Conservation (phyloP, 768 basidiomycete genomes). For the Scleroderma citrinum region DNA sequence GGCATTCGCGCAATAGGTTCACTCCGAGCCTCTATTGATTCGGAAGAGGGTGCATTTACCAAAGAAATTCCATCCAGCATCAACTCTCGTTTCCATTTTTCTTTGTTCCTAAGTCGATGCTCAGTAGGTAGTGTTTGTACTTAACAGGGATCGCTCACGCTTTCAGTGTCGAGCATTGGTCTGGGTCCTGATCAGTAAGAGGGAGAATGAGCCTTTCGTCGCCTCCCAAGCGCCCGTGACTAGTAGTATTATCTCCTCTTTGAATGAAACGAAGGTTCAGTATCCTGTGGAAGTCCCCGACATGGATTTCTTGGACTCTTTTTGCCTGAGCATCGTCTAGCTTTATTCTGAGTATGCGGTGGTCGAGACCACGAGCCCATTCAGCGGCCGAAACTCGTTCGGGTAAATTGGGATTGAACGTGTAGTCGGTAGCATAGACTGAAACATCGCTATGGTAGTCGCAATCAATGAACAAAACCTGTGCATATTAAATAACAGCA, state of each 20-base stretch:
- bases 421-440: constrained; percentile 65
- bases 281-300: constrained; percentile 43
- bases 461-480: constrained; percentile 44
- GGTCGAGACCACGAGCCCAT: constrained; percentile 43
- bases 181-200: constrained; percentile 12
- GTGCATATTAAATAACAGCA: neutral
- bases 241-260: constrained; percentile 10
- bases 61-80: constrained; percentile 3
- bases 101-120: constrained; percentile 26
- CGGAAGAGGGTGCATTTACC: neutral
- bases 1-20: constrained; percentile 3
- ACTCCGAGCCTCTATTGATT: neutral
- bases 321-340: constrained; percentile 44
- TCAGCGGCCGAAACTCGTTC: constrained; percentile 20
- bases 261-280: constrained; percentile 46
- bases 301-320: constrained; percentile 31
- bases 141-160: constrained; percentile 8
- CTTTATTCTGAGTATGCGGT: constrained; percentile 45
- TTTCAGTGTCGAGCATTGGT: constrained; percentile 15
- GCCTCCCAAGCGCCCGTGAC: constrained; percentile 25
- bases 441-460: constrained; percentile 30
- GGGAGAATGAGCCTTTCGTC: constrained; percentile 18
- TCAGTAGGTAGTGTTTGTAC: constrained; percentile 1
- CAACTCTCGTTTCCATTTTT: constrained; percentile 25
- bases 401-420: constrained; percentile 40